Conservation (phyloP, 2,329 filamentous ascomycete species). For the Ascochyta viciae-villosae region DNA sequence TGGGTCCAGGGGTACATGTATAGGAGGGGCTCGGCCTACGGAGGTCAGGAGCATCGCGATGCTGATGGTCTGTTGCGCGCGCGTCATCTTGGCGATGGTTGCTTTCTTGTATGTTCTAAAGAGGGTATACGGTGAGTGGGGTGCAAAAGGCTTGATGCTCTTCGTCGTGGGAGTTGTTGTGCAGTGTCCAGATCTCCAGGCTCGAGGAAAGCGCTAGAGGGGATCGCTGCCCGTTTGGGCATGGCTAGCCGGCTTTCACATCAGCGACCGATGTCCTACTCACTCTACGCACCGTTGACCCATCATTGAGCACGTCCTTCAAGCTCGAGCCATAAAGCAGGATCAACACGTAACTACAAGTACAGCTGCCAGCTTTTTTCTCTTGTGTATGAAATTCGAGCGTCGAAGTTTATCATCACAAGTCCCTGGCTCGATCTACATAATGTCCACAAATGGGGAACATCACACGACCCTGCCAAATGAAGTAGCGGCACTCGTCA, state of each 20-base stretch:
- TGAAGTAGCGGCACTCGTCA: conserved; percentile 3
- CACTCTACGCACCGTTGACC: neutral
- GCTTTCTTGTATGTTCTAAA: conserved; percentile 12
- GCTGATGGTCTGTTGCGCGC: conserved; percentile 90
- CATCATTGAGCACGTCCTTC: conserved; percentile 10
- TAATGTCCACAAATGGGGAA: conserved; percentile 1
- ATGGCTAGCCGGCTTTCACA: conserved; percentile 26
- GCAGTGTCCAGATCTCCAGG: conserved; percentile 37
- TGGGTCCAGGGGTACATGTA: conserved; percentile 12
- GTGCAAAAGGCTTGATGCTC: conserved; percentile 12
- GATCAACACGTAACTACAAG: too few species aligned
- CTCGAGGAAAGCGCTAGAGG: conserved; percentile 28
- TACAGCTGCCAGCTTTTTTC: neutral
- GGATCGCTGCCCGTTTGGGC: conserved; percentile 26
- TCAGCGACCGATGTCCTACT: conserved; percentile 3
- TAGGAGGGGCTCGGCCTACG: conserved; percentile 60
- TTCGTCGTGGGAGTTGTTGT: conserved; percentile 27
- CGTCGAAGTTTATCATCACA: neutral
- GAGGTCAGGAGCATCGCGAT: conserved; percentile 86
- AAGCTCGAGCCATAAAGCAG: conserved; percentile 1
- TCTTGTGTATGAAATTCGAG: neutral
- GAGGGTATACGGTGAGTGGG: conserved; percentile 33
- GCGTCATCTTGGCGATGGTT: conserved; percentile 73
- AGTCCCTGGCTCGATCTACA: neutral
- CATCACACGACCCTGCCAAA: neutral